phyloP scores from a whole-genome alignment of 441 rosid genomes.

The Geranium incanum region DNA sequence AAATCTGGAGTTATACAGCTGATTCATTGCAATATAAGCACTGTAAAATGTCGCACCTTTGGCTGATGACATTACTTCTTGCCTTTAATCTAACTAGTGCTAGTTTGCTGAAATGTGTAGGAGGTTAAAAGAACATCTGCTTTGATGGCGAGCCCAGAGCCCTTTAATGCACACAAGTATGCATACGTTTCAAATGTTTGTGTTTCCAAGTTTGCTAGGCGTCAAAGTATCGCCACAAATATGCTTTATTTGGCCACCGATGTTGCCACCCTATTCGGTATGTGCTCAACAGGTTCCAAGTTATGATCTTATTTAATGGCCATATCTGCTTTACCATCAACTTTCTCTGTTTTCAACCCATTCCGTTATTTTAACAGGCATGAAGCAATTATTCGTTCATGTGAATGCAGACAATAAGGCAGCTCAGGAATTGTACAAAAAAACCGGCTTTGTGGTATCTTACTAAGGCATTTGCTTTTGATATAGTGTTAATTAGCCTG shows the following conservation, averaged over 20 bases:
- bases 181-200: neutral
- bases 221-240: neutral
- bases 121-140: conserved; percentile 2
- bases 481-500: neutral
- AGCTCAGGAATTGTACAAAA: conserved; percentile 2
- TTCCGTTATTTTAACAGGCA: neutral
- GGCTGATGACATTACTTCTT: neutral
- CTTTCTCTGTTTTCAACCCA: neutral
- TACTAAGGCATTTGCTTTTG: neutral
- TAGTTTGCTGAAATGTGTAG: neutral
- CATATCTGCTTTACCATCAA: neutral
- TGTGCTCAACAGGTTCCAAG: neutral
- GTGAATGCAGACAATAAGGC: neutral
- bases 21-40: neutral
- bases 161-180: conserved; percentile 4
- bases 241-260: conserved; percentile 1
- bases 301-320: neutral
- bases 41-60: neutral
- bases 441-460: neutral
- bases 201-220: conserved; percentile 1
- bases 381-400: conserved; percentile 3
- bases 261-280: neutral
- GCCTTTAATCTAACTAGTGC: neutral
- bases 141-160: conserved; percentile 3
- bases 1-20: neutral